These are phyloP conservation scores for Talaromyces verruculosus DNA, from an alignment of 2,329 filamentous ascomycete species.

Conservation along the genomic window DNA sequence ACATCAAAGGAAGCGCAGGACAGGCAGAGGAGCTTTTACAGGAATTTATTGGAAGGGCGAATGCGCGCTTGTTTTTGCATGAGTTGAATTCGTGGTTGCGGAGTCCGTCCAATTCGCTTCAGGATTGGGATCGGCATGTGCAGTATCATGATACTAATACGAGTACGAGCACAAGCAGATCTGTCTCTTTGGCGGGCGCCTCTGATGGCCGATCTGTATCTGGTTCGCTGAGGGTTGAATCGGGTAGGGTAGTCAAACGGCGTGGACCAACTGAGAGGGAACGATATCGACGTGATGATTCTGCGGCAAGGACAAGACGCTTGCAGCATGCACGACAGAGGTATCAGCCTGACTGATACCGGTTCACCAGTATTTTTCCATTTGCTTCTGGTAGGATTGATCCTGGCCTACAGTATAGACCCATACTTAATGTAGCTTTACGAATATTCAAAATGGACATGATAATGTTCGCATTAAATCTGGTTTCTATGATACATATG, in stretches of 20 bases:
- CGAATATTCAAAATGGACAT: neutral
- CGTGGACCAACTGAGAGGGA: constrained; percentile 21
- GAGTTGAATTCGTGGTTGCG: constrained; percentile 80
- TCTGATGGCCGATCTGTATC: constrained; percentile 29
- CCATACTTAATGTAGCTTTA: neutral
- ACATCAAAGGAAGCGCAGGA: constrained; percentile 74
- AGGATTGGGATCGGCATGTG: constrained; percentile 77
- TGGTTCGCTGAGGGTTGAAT: constrained; percentile 24
- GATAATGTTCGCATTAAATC: constrained; percentile 13
- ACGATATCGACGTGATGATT: constrained; percentile 23
- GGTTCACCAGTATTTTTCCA: neutral
- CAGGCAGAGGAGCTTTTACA: constrained; percentile 75
- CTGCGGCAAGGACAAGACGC: constrained; percentile 27
- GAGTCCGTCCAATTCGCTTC: constrained; percentile 70
- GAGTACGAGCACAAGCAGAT: neutral
- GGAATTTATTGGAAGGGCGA: constrained; percentile 73
- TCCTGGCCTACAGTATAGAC: neutral
- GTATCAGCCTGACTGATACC: constrained; percentile 35
- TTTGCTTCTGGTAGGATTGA: constrained; percentile 17
- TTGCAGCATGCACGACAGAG: constrained; percentile 34
- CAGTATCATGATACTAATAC: constrained; percentile 58
- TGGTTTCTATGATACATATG: constrained; percentile 22
- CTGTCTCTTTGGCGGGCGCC: neutral
- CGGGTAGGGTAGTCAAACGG: constrained; percentile 31
- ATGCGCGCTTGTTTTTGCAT: constrained; percentile 76